Base-by-base conservation (phyloP, 768 basidiomycete genomes). In the Amyloporia xantha region DNA sequence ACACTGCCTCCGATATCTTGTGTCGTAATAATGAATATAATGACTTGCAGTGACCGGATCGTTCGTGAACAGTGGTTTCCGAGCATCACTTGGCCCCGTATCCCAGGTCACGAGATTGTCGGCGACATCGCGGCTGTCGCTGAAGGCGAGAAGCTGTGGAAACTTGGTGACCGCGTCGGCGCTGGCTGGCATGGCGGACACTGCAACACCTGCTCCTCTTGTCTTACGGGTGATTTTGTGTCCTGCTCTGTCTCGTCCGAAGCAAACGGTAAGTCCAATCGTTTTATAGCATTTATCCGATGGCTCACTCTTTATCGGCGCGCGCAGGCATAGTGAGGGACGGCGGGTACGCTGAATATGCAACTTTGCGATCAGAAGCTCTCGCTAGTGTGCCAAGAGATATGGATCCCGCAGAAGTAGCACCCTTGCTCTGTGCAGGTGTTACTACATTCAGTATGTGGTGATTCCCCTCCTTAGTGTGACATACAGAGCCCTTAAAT, bases 381-480 rank as follows among this genome's bases (percentile, higher is more conserved):
- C 48, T 64, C 30, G 49, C 58, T 17, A 30, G 33, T 12, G 53
- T 65, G n/a, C 61, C 63, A 13, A 54, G 58, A 19, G 54, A 55
- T 17, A 54, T 62, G 25, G 55, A 56, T 41, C 59, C 58, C 23
- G 58, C 61, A 20, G 61, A 65, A 51, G 57, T 55, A 1, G 66
- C 61, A 5, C 59, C 60, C 1, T 52, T 70, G 2, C 53, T 68
- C 6, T 71, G 68, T 41, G 68, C 66, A 11, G 70, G 66, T 20
- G 63, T 69, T 12, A 71, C 71, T 5, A 61, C 59, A 20, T 72
- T 64, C 62, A 64, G 68, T 43, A 43, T 17, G 41, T 20, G 20
- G 7, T 20, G 11, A 40, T n/a, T n/a, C n/a, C n/a, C 9, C 11
- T 21, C 9, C 39, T 11, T 12, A 11, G 10, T 40, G 9, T 9